phyloP scores from a whole-genome alignment of 2,329 filamentous ascomycete species.

The Rhinocladiella mackenziei region DNA sequence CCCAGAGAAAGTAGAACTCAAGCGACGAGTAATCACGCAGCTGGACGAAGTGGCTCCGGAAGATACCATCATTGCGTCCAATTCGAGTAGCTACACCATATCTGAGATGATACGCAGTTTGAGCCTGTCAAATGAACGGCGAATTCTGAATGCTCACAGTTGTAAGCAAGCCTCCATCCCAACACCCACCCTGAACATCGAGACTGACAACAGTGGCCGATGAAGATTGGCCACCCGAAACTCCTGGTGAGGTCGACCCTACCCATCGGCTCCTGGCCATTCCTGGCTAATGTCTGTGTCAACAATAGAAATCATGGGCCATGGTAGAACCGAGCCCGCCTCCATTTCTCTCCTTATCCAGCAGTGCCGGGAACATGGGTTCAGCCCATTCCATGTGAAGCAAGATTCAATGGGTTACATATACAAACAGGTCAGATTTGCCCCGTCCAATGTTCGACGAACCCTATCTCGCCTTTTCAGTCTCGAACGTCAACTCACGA shows the following conservation, averaged over 20 bases:
- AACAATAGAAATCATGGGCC: conserved; percentile 41
- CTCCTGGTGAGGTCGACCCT: conserved; percentile 22
- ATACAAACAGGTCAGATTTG: conserved; percentile 36
- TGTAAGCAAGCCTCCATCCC: conserved; percentile 47
- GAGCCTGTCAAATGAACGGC: no score
- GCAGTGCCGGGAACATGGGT: conserved; percentile 34
- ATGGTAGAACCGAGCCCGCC: conserved; percentile 33
- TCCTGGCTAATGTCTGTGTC: no score
- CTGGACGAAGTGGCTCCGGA: conserved; percentile 38
- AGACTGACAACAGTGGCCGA: conserved; percentile 5
- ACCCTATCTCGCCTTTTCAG: no score
- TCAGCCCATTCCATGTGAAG: conserved; percentile 38
- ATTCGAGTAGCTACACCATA: conserved; percentile 48
- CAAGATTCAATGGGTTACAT: conserved; percentile 40
- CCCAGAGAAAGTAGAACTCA: conserved; percentile 43
- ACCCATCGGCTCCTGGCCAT: no score
- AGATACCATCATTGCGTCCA: conserved; percentile 44
- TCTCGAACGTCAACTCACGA: no score
- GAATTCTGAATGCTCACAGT: no score
- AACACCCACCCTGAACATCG: conserved; percentile 30
- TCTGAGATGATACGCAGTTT: conserved; percentile 43
- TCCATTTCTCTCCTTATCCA: conserved; percentile 33
- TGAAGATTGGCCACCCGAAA: conserved; percentile 41
- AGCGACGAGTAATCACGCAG: conserved; percentile 39
- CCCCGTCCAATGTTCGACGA: no score